Conservation (phyloP, 768 basidiomycete species). For the Porphyrellus cyaneotinctus region DNA sequence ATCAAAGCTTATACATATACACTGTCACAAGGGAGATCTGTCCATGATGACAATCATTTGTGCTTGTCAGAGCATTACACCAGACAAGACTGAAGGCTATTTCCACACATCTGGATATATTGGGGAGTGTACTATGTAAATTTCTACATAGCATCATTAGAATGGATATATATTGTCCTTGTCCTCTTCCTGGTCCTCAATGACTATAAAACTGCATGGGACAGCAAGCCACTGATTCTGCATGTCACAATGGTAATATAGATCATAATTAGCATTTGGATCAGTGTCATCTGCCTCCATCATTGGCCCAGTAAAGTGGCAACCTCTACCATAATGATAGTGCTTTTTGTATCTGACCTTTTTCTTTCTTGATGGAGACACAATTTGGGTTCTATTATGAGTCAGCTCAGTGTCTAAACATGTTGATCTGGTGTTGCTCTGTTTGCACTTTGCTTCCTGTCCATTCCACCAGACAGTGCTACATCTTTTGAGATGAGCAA, state of each 20-base stretch:
- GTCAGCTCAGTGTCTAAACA: not conserved
- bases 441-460: not conserved
- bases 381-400: too few relatives aligned
- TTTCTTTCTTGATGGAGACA: not conserved
- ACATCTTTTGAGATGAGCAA: not conserved
- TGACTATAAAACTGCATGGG: not conserved
- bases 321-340: not conserved
- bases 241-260: not conserved
- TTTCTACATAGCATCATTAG: too few relatives aligned
- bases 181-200: not conserved
- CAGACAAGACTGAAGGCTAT: not conserved
- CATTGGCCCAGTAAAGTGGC: not conserved
- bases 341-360: not conserved
- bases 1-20: not conserved
- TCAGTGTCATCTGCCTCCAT: not conserved
- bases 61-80: slow-evolving; percentile 2
- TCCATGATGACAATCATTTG: not conserved
- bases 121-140: too few relatives aligned
- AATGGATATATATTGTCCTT: not conserved
- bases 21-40: not conserved
- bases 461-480: not conserved
- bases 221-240: slow-evolving; percentile 3
- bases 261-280: not conserved
- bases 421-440: not conserved
- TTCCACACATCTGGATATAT: slow-evolving; percentile 3